Conservation (phyloP, 345 rosid genomes). For the Brassica nigra region DNA sequence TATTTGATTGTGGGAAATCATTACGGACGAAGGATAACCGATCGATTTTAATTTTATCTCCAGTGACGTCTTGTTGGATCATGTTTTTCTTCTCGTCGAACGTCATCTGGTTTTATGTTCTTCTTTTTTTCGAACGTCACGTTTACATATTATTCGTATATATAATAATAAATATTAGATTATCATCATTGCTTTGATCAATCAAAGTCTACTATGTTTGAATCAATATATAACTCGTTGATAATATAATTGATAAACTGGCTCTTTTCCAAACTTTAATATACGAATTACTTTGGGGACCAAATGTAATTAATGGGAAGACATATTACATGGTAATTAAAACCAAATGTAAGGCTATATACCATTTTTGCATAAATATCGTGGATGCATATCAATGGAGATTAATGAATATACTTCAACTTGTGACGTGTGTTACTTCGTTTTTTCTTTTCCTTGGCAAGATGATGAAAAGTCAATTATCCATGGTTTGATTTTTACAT, state of each 20-base stretch:
- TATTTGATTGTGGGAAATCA: constrained; percentile 1
- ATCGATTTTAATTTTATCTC: not conserved
- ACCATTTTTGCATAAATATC: not conserved
- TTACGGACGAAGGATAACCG: not conserved
- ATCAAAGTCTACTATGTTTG: not conserved
- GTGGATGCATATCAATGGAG: not conserved
- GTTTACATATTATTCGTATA: not conserved
- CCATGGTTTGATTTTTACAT: not conserved
- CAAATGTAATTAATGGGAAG: not conserved
- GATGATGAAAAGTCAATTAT: not conserved
- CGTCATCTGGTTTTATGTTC: not conserved
- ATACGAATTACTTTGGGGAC: not conserved
- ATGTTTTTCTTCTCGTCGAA: not conserved
- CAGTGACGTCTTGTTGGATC: not conserved
- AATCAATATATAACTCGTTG: not conserved
- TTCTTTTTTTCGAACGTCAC: not conserved
- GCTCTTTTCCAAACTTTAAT: not conserved
- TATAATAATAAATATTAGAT: not conserved
- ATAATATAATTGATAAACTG: not conserved
- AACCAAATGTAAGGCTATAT: not conserved
- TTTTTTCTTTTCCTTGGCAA: not conserved
- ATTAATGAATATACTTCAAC: not conserved
- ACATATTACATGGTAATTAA: not conserved
- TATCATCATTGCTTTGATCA: not conserved
- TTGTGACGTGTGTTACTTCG: not conserved